Base-by-base conservation (phyloP, 768 basidiomycete species). In the Symmetrospora coprosmae region DNA sequence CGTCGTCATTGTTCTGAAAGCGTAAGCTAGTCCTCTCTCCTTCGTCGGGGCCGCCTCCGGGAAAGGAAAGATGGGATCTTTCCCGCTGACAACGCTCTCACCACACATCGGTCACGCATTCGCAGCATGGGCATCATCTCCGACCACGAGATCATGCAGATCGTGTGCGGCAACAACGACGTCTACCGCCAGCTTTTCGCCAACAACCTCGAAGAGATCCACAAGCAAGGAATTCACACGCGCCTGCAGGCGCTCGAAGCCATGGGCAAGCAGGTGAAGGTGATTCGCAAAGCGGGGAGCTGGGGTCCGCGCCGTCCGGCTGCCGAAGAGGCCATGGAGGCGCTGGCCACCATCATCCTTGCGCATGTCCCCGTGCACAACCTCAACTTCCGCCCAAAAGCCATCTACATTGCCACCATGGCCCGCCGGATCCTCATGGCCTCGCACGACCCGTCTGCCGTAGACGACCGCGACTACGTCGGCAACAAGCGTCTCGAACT, bases 401-500 rank as follows among this genome's bases (percentile, higher is more conserved):
- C 89, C 19, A 86, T 97, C 65, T 97, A 96, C 70, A 86, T 96
- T 31, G 92, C 88, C 1, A 92, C 88, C 1, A 99, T 99, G 94
- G 90, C 88, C 0, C 79, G 92, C 17, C 78, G 94, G 45, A 94
- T 99, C 13, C 76, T 99, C 50, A 88, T 91, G 85, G 90, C 90
- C 17, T 85, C 96, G 81, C 81, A 89, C 60, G 89, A 97, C 71
- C 87, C 88, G 72, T 90, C 84, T 68, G 89, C 90, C 81, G 90
- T 94, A 9, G 94, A 99, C 67, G 94, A 99, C 73, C 80, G 94
- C 46, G 94, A 99, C 73, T 99, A 99, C 71, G 94, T 99, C 60
- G 94, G 94, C 47, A 99, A 99, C 74, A 99, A 99, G 73, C 86
- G 94, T 47, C 75, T 99, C 41, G 94, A 99, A 74, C 80, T 99